Conservation (phyloP, 2,329 filamentous ascomycete genomes). For the Akanthomyces dipterigenus region DNA sequence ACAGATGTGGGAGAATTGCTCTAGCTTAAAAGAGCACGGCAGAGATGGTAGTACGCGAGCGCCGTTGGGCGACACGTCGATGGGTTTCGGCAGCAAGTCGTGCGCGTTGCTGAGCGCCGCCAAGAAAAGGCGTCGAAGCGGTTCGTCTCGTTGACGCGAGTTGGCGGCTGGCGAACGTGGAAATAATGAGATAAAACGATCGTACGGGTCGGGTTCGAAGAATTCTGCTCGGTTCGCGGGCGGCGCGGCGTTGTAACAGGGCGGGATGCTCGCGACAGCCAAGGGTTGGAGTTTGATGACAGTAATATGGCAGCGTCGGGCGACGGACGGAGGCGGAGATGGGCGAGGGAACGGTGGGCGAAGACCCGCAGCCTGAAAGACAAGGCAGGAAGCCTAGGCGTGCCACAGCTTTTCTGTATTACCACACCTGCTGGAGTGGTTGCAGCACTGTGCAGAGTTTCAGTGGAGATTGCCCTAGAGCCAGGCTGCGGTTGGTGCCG, state of each 20-base stretch:
- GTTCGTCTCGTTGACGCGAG: slow-evolving; percentile 5
- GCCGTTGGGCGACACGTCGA: background rate
- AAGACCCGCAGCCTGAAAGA: slow-evolving; percentile 13
- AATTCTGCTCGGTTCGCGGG: background rate
- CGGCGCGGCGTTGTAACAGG: slow-evolving; percentile 4
- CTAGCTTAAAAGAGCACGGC: background rate
- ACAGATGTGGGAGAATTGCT: background rate
- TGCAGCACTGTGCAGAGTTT: background rate
- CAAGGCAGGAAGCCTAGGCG: slow-evolving; percentile 10
- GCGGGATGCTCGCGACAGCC: slow-evolving; percentile 7
- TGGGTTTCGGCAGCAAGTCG: background rate
- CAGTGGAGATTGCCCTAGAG: background rate
- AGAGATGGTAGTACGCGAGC: background rate
- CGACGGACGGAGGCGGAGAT: slow-evolving; percentile 7
- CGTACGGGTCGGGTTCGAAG: background rate
- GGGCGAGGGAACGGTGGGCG: background rate
- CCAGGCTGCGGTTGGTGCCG: background rate
- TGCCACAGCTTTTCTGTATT: slow-evolving; percentile 8
- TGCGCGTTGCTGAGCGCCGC: background rate
- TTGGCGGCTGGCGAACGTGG: background rate
- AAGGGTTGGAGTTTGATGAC: slow-evolving; percentile 11
- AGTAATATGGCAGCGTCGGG: slow-evolving; percentile 9
- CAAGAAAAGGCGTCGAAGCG: background rate
- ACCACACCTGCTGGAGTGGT: background rate
- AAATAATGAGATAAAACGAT: background rate